Evolutionary conservation across 345 rosid species (phyloP), one percentile per base, ranked within the genome.

Genomic region (Eutrema yunnanense): DNA sequence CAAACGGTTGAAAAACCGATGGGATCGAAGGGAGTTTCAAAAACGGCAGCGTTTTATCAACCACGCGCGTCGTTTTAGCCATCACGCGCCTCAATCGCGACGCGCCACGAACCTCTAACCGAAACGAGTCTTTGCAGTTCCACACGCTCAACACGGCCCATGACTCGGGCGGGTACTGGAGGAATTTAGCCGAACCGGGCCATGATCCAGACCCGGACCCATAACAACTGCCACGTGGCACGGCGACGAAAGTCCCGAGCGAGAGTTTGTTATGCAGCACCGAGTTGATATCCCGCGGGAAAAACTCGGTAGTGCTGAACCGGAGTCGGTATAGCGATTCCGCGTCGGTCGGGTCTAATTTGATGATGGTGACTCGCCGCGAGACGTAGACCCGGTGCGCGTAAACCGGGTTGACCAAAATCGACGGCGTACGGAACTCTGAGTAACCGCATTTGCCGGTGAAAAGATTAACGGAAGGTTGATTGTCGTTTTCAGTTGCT

Each of bases 111-210:
- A 96, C 87, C 67, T 92, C 88, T n/a, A 92, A 79, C 32, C 72
- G 84, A 56, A 84, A 96, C 70, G 85, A 90, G 60, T 92, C 97
- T 62, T 83, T 88, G 6, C 85, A 84, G 75, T 92, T 92, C 99
- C 98, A 96, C 29, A 92, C 87, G 56, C 98, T 90, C n/a, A 92
- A 55, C 3, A 92, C 86, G 6, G 96, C 95, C 99, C 98, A 96
- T 2, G 97, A 88, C 48, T 87, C 92, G 4, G 99, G 96, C 34
- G 92, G 90, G 56, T 86, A 73, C n/a, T 85, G 77, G 2, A 92
- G 67, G 37, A 96, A 96, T 32, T 65, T 48, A 8, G 78, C 90
- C 32, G 84, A 50, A 61, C 97, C 96, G 49, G 83, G 75, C 99
- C 99, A 95, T 9, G 84, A 53, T 11, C 75, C 78, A 0, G 74